Conservation (phyloP, 2,329 filamentous ascomycete species). For the Escovopsis sp. region DNA sequence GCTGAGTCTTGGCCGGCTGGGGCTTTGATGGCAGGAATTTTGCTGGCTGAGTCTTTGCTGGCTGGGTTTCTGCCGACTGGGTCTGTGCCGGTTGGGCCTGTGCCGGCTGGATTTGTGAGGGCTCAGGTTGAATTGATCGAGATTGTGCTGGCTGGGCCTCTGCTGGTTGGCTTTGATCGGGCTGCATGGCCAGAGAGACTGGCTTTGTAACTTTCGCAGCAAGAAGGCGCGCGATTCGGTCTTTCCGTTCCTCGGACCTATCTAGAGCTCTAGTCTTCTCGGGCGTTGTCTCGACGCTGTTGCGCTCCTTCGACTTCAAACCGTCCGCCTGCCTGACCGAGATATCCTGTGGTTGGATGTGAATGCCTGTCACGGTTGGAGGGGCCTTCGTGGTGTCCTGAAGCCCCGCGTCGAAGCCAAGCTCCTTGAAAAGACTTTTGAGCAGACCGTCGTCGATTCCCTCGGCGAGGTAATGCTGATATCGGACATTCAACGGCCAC, state of each 20-base stretch:
- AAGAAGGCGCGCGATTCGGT: conserved; percentile 60
- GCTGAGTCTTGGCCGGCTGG: too few relatives aligned
- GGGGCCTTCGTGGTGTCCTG: not conserved
- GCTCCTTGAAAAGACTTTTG: conserved; percentile 48
- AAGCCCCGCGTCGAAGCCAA: conserved; percentile 38
- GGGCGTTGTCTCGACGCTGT: not conserved
- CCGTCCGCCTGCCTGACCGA: not conserved
- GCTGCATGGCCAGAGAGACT: too few relatives aligned
- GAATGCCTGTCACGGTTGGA: not conserved
- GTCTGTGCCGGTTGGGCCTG: too few relatives aligned
- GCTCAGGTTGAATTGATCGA: conserved; percentile 2
- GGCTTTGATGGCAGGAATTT: too few relatives aligned
- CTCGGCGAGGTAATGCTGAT: conserved; percentile 56
- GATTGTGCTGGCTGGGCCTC: too few relatives aligned
- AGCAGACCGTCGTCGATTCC: conserved; percentile 52
- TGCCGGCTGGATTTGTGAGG: too few relatives aligned
- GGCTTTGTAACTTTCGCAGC: conserved; percentile 53
- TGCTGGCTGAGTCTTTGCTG: too few relatives aligned
- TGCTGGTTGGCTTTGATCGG: too few relatives aligned
- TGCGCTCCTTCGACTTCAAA: not conserved
- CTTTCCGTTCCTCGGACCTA: conserved; percentile 49
- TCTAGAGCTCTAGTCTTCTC: conserved; percentile 6
- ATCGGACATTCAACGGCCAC: conserved; percentile 52
- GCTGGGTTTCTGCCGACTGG: too few relatives aligned
- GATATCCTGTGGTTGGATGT: not conserved